Evolutionary conservation across 2,329 filamentous ascomycete species (phyloP), one percentile per base, ranked within the genome.

Genomic region (Colletotrichum sp.): DNA sequence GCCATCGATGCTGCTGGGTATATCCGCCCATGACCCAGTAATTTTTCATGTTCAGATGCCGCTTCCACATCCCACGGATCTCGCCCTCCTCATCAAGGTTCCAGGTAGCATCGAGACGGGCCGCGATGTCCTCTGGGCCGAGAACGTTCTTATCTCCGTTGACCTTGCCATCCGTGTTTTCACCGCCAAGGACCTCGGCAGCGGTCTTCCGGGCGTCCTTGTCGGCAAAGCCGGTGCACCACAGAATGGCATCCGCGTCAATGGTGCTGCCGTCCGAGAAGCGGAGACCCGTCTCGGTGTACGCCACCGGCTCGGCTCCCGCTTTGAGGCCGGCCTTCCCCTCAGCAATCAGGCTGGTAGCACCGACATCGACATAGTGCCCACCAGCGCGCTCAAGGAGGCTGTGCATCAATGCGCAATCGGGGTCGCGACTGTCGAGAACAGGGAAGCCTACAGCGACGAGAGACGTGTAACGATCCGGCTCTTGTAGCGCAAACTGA

Each of bases 61-160:
- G 81, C 78, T 85, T 85, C 82, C 84, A 86, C 79, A 86, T 70
- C 0, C 85, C 85, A 1, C 84, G 81, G 24, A 87, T 73, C 79
- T 87, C 85, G 7, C 85, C 85, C 78, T 88, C 86, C 1, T 32
- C 75, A 75, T 87, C 85, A 6, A 87, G 68, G 2, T 84, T 85
- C 83, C 84, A 87, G 1, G 84, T 85, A 4, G 80, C 79, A 36
- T 88, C 85, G 5, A 87, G 34, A 26, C 79, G 75, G 1, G 64
- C 77, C 0, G 82, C 82, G 18, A 86, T 78, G 1, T 83, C 80
- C 9, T 30, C 34, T 15, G 70, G 62, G 5, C 48, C 21, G 15
- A 72, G 10, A 21, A 55, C 6, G 6, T 30, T 34, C 8, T 21
- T 30, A 13, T 16, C 10, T 8, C 34, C 10, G 10, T 6, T 5